phyloP scores from a whole-genome alignment of 139 green algal species.

The Coelastrella sp. region DNA sequence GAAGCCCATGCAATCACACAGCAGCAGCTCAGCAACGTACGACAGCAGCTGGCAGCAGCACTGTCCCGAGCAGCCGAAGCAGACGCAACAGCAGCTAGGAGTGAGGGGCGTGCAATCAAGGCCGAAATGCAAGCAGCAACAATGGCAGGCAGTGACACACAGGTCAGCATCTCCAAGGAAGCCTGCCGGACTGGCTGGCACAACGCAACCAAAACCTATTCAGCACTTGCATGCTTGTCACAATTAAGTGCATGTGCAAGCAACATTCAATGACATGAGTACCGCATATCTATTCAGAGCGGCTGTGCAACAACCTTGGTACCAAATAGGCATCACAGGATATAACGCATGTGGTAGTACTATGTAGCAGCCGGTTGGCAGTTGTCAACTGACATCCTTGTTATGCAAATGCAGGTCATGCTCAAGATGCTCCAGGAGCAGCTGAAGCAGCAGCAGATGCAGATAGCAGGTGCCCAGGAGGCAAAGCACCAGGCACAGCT shows the following conservation, averaged over 20 bases:
- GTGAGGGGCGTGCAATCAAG: slow-evolving; percentile 17
- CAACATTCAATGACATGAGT: too few species aligned
- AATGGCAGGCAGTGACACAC: slow-evolving; percentile 18
- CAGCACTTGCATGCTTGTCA: background rate
- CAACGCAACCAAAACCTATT: background rate
- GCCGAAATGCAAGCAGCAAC: slow-evolving; percentile 7
- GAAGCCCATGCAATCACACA: slow-evolving; percentile 1
- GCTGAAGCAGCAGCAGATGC: background rate
- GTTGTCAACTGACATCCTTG: too few species aligned
- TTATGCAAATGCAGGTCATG: background rate
- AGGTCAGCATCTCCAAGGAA: background rate
- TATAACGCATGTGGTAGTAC: too few species aligned
- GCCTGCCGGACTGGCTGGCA: too few species aligned
- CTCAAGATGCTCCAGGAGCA: slow-evolving; percentile 23
- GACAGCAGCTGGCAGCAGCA: slow-evolving; percentile 10
- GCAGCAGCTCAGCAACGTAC: slow-evolving; percentile 34
- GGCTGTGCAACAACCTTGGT: too few species aligned
- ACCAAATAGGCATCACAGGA: too few species aligned
- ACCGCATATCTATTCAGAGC: too few species aligned
- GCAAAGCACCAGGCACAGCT: background rate
- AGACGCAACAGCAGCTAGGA: slow-evolving; percentile 26
- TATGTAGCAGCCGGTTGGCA: too few species aligned
- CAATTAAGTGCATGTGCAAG: too few species aligned
- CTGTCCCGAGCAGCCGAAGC: slow-evolving; percentile 26
- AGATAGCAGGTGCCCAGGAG: slow-evolving; percentile 34